These are phyloP conservation scores for Aspergillus luchuensis DNA, from an alignment of 2,329 filamentous ascomycete genomes.

Conservation along the genomic window DNA sequence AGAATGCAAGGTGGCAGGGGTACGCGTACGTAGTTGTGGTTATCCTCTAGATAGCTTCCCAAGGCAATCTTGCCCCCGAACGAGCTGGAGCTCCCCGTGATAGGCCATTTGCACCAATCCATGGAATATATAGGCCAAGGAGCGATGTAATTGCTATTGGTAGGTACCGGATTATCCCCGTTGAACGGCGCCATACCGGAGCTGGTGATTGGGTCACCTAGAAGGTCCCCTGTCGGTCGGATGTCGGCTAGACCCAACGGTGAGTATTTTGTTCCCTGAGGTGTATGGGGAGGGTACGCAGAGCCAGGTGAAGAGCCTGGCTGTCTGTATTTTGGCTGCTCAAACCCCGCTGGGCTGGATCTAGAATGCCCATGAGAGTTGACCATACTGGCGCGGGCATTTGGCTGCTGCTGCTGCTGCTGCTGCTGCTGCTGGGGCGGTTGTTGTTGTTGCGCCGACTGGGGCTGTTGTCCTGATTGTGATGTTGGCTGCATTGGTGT, in stretches of 20 bases:
- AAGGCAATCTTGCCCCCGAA: constrained; percentile 90
- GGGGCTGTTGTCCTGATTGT: constrained; percentile 7
- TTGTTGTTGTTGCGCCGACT: constrained; percentile 15
- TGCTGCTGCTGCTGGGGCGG: constrained; percentile 26
- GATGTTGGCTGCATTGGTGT: constrained; percentile 29
- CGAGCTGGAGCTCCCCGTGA: constrained; percentile 60
- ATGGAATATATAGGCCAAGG: constrained; percentile 96
- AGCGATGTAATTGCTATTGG: constrained; percentile 87
- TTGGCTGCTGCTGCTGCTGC: constrained; percentile 33
- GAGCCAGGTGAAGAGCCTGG: constrained; percentile 53
- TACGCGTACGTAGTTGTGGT: constrained; percentile 85
- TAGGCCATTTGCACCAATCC: constrained; percentile 99
- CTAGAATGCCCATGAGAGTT: constrained; percentile 76
- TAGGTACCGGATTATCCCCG: constrained; percentile 65
- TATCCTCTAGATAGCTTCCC: constrained; percentile 95
- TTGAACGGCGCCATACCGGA: constrained; percentile 58
- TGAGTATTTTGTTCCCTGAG: constrained; percentile 70
- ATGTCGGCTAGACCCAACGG: constrained; percentile 92
- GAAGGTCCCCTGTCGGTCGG: constrained; percentile 76
- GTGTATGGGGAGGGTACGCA: constrained; percentile 56
- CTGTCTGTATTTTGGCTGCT: constrained; percentile 63
- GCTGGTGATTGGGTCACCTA: constrained; percentile 70
- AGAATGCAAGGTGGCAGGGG: not conserved
- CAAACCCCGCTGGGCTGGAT: constrained; percentile 72
- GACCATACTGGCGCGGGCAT: constrained; percentile 65